Conservation (phyloP, 2,329 filamentous ascomycete species). For the Penicillium decumbens region DNA sequence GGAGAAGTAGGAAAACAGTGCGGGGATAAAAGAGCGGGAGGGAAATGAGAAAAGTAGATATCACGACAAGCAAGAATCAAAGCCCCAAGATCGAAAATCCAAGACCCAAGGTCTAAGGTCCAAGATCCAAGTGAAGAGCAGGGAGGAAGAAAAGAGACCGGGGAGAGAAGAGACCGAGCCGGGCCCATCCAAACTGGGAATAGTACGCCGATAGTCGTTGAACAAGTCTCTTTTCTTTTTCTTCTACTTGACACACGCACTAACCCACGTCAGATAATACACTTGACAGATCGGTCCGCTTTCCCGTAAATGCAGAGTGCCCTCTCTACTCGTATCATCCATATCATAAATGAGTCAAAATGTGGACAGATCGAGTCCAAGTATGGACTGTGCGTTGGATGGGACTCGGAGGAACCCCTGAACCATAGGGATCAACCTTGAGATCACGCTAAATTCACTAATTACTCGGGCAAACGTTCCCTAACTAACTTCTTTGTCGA, state of each 20-base stretch:
- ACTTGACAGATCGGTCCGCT: background rate
- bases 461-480: background rate
- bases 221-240: background rate
- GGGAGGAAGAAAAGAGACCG: slow-evolving; percentile 8
- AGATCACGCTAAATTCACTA: background rate
- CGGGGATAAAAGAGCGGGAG: slow-evolving; percentile 2
- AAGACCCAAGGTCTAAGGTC: background rate
- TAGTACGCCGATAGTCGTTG: slow-evolving; percentile 5
- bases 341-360: background rate
- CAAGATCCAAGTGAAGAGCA: slow-evolving; percentile 1
- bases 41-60: background rate
- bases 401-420: slow-evolving; percentile 2
- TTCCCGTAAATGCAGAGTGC: background rate
- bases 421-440: slow-evolving; percentile 8
- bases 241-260: background rate
- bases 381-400: slow-evolving; percentile 6
- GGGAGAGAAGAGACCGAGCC: slow-evolving; percentile 3
- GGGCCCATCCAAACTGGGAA: slow-evolving; percentile 9
- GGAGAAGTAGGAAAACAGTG: background rate
- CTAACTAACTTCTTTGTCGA: background rate
- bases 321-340: background rate
- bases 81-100: background rate
- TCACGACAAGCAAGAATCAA: background rate
- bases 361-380: background rate
- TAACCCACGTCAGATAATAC: background rate